These are phyloP conservation scores for Pyricularia pennisetigena DNA, from an alignment of 2,329 filamentous ascomycete species.

Conservation along the genomic window DNA sequence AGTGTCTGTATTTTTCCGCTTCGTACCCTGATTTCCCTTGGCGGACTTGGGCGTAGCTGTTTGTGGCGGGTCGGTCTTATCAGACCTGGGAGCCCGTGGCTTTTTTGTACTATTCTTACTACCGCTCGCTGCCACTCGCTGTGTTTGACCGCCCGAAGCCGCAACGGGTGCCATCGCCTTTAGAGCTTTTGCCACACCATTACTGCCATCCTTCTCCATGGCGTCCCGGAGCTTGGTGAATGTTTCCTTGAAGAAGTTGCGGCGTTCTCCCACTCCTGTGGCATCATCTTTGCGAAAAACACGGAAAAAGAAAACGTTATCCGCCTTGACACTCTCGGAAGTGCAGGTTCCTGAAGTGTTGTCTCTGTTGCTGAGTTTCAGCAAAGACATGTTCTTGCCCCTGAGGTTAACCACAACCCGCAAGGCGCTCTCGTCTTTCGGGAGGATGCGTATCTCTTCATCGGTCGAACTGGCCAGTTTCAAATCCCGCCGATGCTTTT, in stretches of 20 bases:
- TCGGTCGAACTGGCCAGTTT: background rate
- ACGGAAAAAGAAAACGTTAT: conserved; percentile 1
- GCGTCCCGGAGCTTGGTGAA: background rate
- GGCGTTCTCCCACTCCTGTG: background rate
- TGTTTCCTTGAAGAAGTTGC: background rate
- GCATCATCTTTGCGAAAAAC: background rate
- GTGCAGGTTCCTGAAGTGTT: background rate
- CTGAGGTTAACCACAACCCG: background rate
- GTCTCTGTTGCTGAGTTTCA: background rate
- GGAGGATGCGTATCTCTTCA: background rate
- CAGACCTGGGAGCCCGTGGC: background rate
- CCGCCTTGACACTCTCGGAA: background rate
- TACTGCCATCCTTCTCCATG: background rate
- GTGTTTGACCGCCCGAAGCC: background rate
- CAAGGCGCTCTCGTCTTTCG: background rate
- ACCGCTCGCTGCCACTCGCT: background rate
- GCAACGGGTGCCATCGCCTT: background rate
- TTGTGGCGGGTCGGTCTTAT: background rate
- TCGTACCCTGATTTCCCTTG: background rate
- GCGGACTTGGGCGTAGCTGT: background rate
- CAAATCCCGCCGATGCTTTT: background rate
- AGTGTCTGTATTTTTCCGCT: background rate
- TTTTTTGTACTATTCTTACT: background rate
- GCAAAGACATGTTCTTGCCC: background rate
- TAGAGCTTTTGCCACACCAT: background rate